A percentile compares a stretch with the other conserved stretches of the same genome.
phyloP scores from a whole-genome alignment of 78 protist species.

The Dictyostelium brefeldianum region DNA sequence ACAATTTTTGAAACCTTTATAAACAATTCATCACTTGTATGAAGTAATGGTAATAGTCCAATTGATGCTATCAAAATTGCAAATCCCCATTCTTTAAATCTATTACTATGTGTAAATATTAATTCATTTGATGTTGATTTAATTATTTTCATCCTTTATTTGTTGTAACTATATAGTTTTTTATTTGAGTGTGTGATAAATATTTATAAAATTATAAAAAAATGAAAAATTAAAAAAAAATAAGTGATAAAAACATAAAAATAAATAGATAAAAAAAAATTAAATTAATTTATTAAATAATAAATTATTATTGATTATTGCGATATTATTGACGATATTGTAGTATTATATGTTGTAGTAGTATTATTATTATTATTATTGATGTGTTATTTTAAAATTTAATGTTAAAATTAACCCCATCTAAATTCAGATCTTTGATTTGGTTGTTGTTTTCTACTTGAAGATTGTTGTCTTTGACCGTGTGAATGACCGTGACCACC shows the following conservation, averaged over 20 bases:
- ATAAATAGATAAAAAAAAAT: no score
- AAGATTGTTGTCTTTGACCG: neutral
- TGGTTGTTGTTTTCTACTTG: neutral
- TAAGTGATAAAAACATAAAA: no score
- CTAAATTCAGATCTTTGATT: neutral
- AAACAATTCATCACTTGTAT: slow-evolving; percentile 49
- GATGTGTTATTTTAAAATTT: neutral
- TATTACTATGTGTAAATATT: slow-evolving; percentile 35
- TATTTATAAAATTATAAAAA: no score
- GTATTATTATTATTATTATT: neutral
- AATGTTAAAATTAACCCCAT: slow-evolving; percentile 9
- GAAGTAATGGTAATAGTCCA: slow-evolving; percentile 50
- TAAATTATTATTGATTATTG: no score
- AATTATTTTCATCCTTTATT: neutral
- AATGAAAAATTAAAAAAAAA: no score
- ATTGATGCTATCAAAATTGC: slow-evolving; percentile 33
- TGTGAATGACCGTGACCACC: neutral
- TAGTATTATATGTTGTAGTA: no score
- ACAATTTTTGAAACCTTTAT: slow-evolving; percentile 18
- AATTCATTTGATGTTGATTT: slow-evolving; percentile 37
- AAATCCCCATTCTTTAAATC: slow-evolving; percentile 58
- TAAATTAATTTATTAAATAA: no score
- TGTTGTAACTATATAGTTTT: neutral
- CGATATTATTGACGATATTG: no score
- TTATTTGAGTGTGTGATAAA: no score